A percentile compares a stretch with the other conserved stretches of the same genome.
Conservation (phyloP, 2,329 filamentous ascomycete genomes). For the Alternaria consortialis region DNA sequence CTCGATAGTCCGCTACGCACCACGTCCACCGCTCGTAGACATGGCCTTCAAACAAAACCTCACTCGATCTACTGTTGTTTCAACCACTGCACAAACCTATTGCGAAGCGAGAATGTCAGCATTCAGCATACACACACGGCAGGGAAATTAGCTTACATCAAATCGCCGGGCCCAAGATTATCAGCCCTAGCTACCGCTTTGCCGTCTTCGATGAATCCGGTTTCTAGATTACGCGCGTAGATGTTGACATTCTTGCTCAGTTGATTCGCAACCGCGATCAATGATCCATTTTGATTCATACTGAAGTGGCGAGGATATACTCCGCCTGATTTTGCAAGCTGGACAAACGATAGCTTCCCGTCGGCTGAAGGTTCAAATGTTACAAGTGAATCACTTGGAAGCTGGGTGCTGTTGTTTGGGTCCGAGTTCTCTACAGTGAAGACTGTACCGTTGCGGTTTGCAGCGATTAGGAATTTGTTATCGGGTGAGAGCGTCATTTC, state of each 20-base stretch:
- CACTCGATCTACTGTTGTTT: not conserved
- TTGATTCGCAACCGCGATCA: constrained; percentile 74
- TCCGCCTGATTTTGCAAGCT: constrained; percentile 71
- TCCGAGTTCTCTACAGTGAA: constrained; percentile 60
- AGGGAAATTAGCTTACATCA: constrained; percentile 34
- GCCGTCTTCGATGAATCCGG: constrained; percentile 65
- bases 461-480: constrained; percentile 70
- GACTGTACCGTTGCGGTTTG: constrained; percentile 70
- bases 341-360: constrained; percentile 65
- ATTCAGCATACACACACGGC: not conserved
- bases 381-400: constrained; percentile 67
- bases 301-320: constrained; percentile 72
- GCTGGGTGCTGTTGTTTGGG: constrained; percentile 44
- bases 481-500: constrained; percentile 66
- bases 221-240: constrained; percentile 66
- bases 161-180: constrained; percentile 21
- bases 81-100: constrained; percentile 16
- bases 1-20: not conserved
- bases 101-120: not conserved
- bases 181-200: constrained; percentile 47
- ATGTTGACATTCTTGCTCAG: constrained; percentile 68
- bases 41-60: not conserved
- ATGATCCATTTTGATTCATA: constrained; percentile 69
- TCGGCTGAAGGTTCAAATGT: constrained; percentile 53
- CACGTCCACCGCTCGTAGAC: not conserved